A percentile compares a stretch with the other conserved stretches of the same genome.
Conservation (phyloP, 2,329 filamentous ascomycete species). For the Botrytis squamosa region DNA sequence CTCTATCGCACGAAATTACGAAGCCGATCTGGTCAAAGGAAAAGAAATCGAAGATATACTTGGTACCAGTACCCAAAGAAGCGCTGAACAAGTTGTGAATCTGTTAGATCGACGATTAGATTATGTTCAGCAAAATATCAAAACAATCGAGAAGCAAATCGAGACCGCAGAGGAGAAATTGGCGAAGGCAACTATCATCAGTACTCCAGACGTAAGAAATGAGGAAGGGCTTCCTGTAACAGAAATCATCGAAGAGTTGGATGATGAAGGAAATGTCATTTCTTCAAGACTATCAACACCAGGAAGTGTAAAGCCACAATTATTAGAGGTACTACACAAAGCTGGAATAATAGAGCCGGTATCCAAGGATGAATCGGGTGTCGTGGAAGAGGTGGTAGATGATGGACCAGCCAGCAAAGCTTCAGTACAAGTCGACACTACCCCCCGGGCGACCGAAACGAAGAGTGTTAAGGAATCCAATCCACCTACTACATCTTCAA, state of each 20-base stretch:
- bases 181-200: constrained; percentile 58
- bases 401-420: constrained; percentile 5
- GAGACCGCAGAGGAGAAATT: constrained; percentile 67
- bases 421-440: constrained; percentile 19
- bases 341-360: constrained; percentile 56
- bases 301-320: constrained; percentile 62
- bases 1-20: constrained; percentile 51
- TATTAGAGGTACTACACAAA: constrained; percentile 72
- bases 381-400: constrained; percentile 22
- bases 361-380: constrained; percentile 7
- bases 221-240: constrained; percentile 75
- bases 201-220: constrained; percentile 60
- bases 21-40: constrained; percentile 62
- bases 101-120: constrained; percentile 76
- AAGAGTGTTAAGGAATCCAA: neutral
- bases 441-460: neutral
- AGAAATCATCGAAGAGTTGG: constrained; percentile 89
- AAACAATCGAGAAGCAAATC: constrained; percentile 68
- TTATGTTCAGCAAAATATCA: constrained; percentile 82
- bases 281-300: constrained; percentile 66
- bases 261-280: constrained; percentile 84
- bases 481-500: constrained; percentile 17
- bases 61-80: constrained; percentile 47
- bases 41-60: constrained; percentile 54
- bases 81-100: constrained; percentile 62